A percentile compares a stretch with the other conserved stretches of the same genome.
phyloP scores from a whole-genome alignment of 106 monocot genomes.

The Chionographis japonica region DNA sequence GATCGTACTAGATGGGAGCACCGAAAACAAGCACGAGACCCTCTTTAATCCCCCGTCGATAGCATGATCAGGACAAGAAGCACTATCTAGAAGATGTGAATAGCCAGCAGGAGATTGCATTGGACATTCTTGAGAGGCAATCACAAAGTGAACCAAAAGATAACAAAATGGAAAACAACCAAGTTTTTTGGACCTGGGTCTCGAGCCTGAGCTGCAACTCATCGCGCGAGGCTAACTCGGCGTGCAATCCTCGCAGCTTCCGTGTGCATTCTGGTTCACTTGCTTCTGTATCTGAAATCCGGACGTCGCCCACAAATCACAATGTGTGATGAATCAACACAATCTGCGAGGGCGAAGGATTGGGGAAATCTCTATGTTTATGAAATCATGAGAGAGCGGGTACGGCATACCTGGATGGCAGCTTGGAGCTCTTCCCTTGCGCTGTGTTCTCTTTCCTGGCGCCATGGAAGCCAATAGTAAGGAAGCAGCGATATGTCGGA shows the following conservation, averaged over 20 bases:
- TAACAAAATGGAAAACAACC: background rate
- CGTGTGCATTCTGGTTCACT: constrained; percentile 27
- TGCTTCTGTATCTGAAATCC: constrained; percentile 38
- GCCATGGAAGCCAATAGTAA: background rate
- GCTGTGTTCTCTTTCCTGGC: constrained; percentile 47
- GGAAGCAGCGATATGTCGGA: too few species aligned
- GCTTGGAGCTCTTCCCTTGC: constrained; percentile 38
- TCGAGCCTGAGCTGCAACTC: constrained; percentile 43
- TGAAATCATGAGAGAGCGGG: too few species aligned
- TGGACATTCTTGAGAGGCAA: too few species aligned
- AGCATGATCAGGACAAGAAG: too few species aligned
- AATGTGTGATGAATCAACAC: too few species aligned
- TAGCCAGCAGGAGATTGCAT: too few species aligned
- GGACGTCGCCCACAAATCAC: background rate
- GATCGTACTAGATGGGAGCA: too few species aligned
- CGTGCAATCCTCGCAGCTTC: constrained; percentile 30
- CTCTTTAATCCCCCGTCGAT: too few species aligned
- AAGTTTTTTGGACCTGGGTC: constrained; percentile 24
- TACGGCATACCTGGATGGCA: constrained; percentile 22
- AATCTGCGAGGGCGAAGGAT: too few species aligned
- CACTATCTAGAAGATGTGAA: too few species aligned
- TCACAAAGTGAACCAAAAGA: background rate
- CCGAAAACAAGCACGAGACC: too few species aligned
- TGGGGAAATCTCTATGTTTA: too few species aligned
- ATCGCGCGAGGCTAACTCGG: constrained; percentile 27